These are phyloP conservation scores for Euphorbia tirucalli DNA, from an alignment of 345 rosid species.

Conservation along the genomic window DNA sequence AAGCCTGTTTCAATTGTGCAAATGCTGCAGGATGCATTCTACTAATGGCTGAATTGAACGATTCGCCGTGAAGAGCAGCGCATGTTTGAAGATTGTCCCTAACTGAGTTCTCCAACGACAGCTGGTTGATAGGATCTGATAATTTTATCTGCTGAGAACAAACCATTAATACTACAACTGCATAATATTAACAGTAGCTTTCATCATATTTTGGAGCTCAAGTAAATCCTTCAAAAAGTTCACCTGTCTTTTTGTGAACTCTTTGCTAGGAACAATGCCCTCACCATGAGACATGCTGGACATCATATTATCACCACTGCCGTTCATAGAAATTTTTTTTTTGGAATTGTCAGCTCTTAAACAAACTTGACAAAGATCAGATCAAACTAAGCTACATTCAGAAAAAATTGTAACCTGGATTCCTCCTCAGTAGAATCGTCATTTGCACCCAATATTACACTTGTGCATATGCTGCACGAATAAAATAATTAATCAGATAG, in stretches of 20 bases:
- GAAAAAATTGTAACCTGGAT: slow-evolving; percentile 56
- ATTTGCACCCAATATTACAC: slow-evolving; percentile 73
- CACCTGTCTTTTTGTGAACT: slow-evolving; percentile 83
- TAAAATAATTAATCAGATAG: background rate
- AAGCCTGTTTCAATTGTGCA: slow-evolving; percentile 83
- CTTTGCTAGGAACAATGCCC: slow-evolving; percentile 64
- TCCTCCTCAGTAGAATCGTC: slow-evolving; percentile 72
- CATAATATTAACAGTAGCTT: background rate
- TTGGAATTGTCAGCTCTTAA: background rate
- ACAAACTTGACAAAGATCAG: background rate
- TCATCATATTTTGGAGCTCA: background rate
- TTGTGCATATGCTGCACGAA: slow-evolving; percentile 68
- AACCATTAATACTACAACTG: background rate
- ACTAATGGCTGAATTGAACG: slow-evolving; percentile 66
- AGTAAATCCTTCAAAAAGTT: slow-evolving; percentile 2
- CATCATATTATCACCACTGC: slow-evolving; percentile 63
- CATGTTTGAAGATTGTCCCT: slow-evolving; percentile 87
- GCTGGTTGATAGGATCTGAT: slow-evolving; percentile 76
- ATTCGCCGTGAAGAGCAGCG: slow-evolving; percentile 79
- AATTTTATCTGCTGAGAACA: slow-evolving; percentile 53
- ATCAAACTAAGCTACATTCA: background rate
- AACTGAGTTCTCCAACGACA: slow-evolving; percentile 74
- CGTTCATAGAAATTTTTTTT: slow-evolving; percentile 18
- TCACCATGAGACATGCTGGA: slow-evolving; percentile 67
- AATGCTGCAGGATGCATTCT: slow-evolving; percentile 86